Evolutionary conservation across 768 basidiomycete species (phyloP).

Genomic region (Auriscalpium vulgare): DNA sequence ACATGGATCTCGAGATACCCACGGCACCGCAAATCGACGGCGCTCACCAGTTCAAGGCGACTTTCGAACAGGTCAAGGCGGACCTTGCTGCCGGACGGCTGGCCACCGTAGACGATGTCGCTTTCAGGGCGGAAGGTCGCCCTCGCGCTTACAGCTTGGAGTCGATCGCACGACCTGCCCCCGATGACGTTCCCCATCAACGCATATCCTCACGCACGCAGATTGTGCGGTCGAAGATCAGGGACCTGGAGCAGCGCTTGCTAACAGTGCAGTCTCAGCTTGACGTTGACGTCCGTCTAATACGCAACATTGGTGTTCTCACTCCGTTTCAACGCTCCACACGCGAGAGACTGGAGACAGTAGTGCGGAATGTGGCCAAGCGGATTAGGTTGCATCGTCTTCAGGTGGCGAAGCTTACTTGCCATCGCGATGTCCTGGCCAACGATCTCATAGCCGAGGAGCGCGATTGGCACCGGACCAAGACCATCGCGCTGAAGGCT

Average conservation of each 20-base stretch:
- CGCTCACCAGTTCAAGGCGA: constrained; percentile 66
- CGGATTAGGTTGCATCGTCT: constrained; percentile 61
- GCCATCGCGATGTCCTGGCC: constrained; percentile 68
- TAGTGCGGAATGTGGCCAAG: constrained; percentile 56
- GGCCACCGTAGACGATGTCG: constrained; percentile 25
- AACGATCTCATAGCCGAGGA: constrained; percentile 71
- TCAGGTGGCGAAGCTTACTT: constrained; percentile 63
- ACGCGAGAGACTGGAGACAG: constrained; percentile 60
- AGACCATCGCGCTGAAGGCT: constrained; percentile 62
- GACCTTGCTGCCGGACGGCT: constrained; percentile 55
- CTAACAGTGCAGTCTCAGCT: constrained; percentile 47
- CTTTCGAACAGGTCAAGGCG: constrained; percentile 82
- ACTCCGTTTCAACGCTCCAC: constrained; percentile 85
- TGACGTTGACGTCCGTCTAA: constrained; percentile 58
- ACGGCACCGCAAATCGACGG: constrained; percentile 50
- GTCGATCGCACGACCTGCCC: constrained; percentile 15
- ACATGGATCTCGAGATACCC: constrained; percentile 35
- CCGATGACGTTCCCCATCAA: constrained; percentile 14
- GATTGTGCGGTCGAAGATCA: constrained; percentile 52
- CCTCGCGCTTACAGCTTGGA: constrained; percentile 28
- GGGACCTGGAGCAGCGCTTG: constrained; percentile 56
- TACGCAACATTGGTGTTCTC: constrained; percentile 76
- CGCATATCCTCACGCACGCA: constrained; percentile 47
- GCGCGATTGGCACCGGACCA: constrained; percentile 55
- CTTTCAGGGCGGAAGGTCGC: constrained; percentile 17